Conservation (phyloP, 164 flowering plant species). For the Macadamia tetraphylla region DNA sequence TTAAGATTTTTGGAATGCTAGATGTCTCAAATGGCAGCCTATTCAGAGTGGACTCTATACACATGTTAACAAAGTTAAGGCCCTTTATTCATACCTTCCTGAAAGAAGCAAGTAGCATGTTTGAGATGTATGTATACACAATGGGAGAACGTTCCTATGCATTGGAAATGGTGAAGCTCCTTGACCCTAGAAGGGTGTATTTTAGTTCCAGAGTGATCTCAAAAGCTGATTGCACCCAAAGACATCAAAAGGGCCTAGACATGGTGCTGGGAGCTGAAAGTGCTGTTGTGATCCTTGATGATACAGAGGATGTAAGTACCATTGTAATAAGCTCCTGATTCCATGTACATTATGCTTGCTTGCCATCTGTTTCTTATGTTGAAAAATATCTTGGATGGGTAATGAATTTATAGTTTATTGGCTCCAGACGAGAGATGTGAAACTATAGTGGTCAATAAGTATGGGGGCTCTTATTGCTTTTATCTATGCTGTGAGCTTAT, state of each 20-base stretch:
- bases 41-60: constrained; percentile 48
- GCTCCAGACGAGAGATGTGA: too few relatives aligned
- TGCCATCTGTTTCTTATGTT: background rate
- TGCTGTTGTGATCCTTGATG: constrained; percentile 83
- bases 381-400: too few relatives aligned
- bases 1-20: constrained; percentile 5
- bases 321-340: background rate
- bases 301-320: constrained; percentile 64
- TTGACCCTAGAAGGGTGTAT: constrained; percentile 62
- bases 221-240: constrained; percentile 65
- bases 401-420: too few relatives aligned
- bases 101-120: constrained; percentile 69
- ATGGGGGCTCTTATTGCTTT: too few relatives aligned
- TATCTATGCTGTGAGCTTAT: too few relatives aligned
- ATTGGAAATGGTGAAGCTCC: constrained; percentile 60
- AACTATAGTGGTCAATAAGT: too few relatives aligned
- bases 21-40: constrained; percentile 51
- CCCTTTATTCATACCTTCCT: constrained; percentile 72
- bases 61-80: constrained; percentile 79
- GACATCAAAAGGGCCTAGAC: constrained; percentile 78
- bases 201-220: constrained; percentile 63
- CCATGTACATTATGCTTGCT: background rate
- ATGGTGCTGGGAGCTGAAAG: constrained; percentile 72
- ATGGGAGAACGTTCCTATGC: constrained; percentile 84
- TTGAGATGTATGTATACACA: constrained; percentile 81